Evolutionary conservation across 2,329 filamentous ascomycete species (phyloP), one percentile per base, ranked within the genome.

Genomic region (Escovopsis sp.): DNA sequence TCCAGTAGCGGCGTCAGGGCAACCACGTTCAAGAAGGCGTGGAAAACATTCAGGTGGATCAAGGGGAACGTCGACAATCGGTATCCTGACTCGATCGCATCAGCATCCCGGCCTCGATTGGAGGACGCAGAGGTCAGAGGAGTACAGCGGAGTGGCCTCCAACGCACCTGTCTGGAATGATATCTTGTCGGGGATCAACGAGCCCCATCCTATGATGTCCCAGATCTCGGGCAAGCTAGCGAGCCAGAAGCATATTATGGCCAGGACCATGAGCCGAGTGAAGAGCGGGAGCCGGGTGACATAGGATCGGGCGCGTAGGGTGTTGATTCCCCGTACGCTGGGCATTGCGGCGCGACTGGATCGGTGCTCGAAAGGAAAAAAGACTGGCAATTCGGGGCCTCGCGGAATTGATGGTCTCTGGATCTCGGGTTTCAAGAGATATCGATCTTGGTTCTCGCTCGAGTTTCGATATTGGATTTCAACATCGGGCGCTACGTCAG

Each of bases 21-120:
- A 48, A 93, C 40, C 20, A 86, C 59, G 61, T 96, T 94, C 56
- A 93, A 66, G 41, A 88, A 55, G 46, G 81, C 72, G 61, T 96
- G 91, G 51, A 94, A 67, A 57, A 93, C 72, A 52, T 81, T 82
- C 36, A 77, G 61, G 58, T 98, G 91, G 45, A 95, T 78, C 43
- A 98, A 68, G 1, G 88, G 86, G 56, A 86, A 98, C 0, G 89
- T 93, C 57, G 94, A 95, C 31, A 94, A 72, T 46, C 91, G 80
- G 62, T 95, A 89, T 66, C 94, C 88, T 94, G 58, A 4, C 14
- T 14, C 14, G 32, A 12, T 20, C 9, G 20, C n/a, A 15, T 36
- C 15, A 36, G 34, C 15, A 30, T 9, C 34, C 1, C 13, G 11
- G 27, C 27, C 27, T 30, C 27, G 27, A 20, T 4, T 20, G 5